Base-by-base conservation (phyloP, 192 early-diverging fungal species). In the Rhizophagus clarus region DNA sequence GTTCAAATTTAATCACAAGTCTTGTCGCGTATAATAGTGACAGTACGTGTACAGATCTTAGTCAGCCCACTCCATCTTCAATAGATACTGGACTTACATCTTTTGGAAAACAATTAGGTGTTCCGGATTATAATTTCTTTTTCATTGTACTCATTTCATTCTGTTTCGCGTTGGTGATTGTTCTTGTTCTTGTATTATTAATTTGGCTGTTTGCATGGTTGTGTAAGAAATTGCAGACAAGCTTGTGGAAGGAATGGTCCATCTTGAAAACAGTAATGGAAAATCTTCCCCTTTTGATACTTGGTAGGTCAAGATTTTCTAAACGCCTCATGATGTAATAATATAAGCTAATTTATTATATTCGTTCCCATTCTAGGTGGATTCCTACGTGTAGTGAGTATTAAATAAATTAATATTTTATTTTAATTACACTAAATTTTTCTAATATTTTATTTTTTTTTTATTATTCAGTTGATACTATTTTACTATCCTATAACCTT, bases 401-500 rank as follows among this genome's bases (percentile, higher is more conserved):
- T 62, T 45, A 47, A 72, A 20, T 45, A 2, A 72, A 45, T 12
- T 24, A 4, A 10, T n/a, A 1, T 22, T 37, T 34, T 5, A 40
- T 7, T 0, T 40, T 40, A 40, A 8, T 7, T 40, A 40, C 29
- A 17, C 15, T 26, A 61, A 20, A 6, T 22, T 22, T 20, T 22
- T 63, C 0, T 20, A 34, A 15, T 29, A 34, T 37, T 22, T 32
- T 69, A 6, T 20, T 26, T 40, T n/a, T n/a, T n/a, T 11, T 9
- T 10, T 24, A 51, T 22, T 40, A 40, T 76, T 26, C 45, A 76
- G 74, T 17, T 76, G 8, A 9, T 76, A 26, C 37, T 76, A 32
- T 76, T 76, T 45, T 76, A 61, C 37, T 76, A 76, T 62, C 56
- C 74, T 31, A 24, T 76, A 63, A 76, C 74, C 12, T 32, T 76